Percentiles rank a stretch among this genome's conserved stretches.
phyloP scores from a whole-genome alignment of 495 filamentous ascomycete genomes.

The Cetradonia linearis region DNA sequence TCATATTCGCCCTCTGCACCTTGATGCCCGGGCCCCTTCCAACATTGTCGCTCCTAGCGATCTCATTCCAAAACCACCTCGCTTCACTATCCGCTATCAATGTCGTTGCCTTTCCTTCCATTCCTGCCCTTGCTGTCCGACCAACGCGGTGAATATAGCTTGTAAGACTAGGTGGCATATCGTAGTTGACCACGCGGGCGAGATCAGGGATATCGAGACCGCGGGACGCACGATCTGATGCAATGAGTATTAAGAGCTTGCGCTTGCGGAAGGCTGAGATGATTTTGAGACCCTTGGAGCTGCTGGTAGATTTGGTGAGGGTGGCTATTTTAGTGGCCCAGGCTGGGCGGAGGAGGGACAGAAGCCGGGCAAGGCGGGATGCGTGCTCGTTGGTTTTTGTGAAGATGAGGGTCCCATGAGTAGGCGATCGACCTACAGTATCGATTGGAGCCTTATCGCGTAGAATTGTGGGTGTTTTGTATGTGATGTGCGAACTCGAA shows the following conservation, averaged over 20 bases:
- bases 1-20: conserved; percentile 4
- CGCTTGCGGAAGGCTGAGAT: conserved; percentile 52
- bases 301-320: conserved; percentile 64
- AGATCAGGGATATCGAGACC: conserved; percentile 79
- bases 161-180: conserved; percentile 67
- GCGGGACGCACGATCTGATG: conserved; percentile 83
- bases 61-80: conserved; percentile 75
- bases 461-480: background rate
- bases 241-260: conserved; percentile 65
- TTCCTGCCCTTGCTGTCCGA: conserved; percentile 14
- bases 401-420: conserved; percentile 53
- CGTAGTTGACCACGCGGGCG: conserved; percentile 87
- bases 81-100: conserved; percentile 68
- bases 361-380: conserved; percentile 64
- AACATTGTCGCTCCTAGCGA: conserved; percentile 46
- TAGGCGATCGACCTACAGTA: conserved; percentile 24
- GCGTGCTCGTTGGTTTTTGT: conserved; percentile 80
- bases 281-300: conserved; percentile 50
- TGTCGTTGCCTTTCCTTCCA: conserved; percentile 67
- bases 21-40: conserved; percentile 25
- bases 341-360: conserved; percentile 55
- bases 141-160: conserved; percentile 81
- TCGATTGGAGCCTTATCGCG: background rate
- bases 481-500: background rate
- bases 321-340: conserved; percentile 50